These are phyloP conservation scores for Aethionema arabicum DNA, from an alignment of 345 rosid species.

Conservation along the genomic window DNA sequence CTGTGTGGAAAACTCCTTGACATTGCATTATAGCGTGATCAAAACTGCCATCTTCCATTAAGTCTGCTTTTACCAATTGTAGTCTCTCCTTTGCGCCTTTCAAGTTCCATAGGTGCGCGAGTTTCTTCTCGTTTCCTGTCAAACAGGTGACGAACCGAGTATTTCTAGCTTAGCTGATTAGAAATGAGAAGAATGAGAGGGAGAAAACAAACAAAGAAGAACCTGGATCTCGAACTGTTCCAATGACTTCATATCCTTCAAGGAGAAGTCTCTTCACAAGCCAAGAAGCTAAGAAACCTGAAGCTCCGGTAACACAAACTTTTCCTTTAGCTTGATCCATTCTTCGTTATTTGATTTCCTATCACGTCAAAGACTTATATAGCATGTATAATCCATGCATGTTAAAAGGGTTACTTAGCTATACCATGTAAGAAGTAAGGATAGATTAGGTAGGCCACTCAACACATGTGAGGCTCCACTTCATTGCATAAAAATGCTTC, in stretches of 20 bases:
- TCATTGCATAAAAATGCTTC: constrained; percentile 21
- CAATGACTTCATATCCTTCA: constrained; percentile 75
- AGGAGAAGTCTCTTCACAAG: constrained; percentile 76
- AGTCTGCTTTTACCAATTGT: constrained; percentile 63
- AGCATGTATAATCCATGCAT: constrained; percentile 15
- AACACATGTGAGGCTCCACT: constrained; percentile 28
- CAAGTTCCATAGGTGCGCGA: constrained; percentile 68
- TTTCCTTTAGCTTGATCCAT: constrained; percentile 49
- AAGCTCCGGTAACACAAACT: constrained; percentile 88
- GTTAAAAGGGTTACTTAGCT: constrained; percentile 14
- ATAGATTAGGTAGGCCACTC: constrained; percentile 41
- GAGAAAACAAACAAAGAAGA: constrained; percentile 8
- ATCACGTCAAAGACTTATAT: constrained; percentile 11
- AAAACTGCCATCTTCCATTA: constrained; percentile 78
- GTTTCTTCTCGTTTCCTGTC: constrained; percentile 66
- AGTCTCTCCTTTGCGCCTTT: constrained; percentile 91
- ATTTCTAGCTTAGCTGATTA: constrained; percentile 9
- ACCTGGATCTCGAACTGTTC: constrained; percentile 91
- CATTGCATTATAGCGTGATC: constrained; percentile 74
- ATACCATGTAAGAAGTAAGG: constrained; percentile 27
- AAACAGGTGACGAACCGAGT: neutral
- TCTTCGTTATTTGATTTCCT: constrained; percentile 3
- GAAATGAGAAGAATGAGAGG: neutral
- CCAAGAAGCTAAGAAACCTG: constrained; percentile 94
- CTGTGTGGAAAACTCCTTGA: constrained; percentile 90